Base-by-base conservation (phyloP, 768 basidiomycete species). In the Cyclocybe aegerita region DNA sequence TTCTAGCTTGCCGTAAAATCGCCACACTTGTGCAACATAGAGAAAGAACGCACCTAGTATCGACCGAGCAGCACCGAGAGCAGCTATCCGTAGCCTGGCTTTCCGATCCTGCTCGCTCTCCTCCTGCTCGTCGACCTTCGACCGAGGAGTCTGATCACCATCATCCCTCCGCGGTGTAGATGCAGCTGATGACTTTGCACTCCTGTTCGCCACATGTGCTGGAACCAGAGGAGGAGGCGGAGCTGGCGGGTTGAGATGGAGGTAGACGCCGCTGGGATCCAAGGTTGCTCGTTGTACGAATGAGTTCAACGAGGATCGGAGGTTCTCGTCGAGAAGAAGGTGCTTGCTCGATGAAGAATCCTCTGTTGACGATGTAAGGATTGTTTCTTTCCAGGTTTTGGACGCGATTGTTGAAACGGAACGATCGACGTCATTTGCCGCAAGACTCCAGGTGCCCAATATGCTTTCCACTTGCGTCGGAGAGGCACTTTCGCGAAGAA, bases 371-470 rank as follows among this genome's bases (percentile, higher is more conserved):
- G 53, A 44, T 72, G 46, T 60, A 9, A 50, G 48, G 39, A 72
- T 46, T 33, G 73, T 62, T 11, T 70, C 60, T 9, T 64, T 68
- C 88, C 88, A 91, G 7, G 82, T 74, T 47, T 70, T 75, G 16
- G 68, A 62, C 1, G 85, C 84, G 12, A 67, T 60, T 1, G 61
- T 55, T 1, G 82, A 69, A 7, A 92, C 85, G 1, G 71, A 69
- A 16, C 83, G 77, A 59, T 93, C 93, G 30, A 82, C 63, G 54
- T 95, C 93, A 62, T 87, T 79, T 11, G 82, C 75, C 9, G 82
- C 74, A 57, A 91, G 74, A 55, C 73, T 81, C 90, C 92, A 93
- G 7, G 84, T 78, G 2, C 89, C 90, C 1, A 89, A 62, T 33
- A 90, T 66, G 41, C 70, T 72, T 51, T 88, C 80, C 9, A 79